phyloP scores from a whole-genome alignment of 257 asterid species.

The Nicotiana otophora region DNA sequence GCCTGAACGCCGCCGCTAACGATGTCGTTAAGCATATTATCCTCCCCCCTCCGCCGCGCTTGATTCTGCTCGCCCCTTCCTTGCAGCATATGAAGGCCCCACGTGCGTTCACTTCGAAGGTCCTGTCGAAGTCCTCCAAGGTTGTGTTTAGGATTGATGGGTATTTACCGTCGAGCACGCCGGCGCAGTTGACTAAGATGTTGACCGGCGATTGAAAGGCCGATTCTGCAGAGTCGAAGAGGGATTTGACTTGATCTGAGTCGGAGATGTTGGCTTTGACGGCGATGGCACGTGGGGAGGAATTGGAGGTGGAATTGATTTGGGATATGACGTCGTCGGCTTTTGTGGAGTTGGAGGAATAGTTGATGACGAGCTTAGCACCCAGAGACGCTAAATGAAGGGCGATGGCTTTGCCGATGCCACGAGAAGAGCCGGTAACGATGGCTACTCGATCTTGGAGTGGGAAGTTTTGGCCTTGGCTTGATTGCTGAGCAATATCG shows the following conservation, averaged over 20 bases:
- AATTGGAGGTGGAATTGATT: constrained; percentile 8
- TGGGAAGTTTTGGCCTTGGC: constrained; percentile 1
- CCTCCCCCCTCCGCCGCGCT: constrained; percentile 66
- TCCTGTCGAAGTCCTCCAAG: constrained; percentile 48
- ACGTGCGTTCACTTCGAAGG: constrained; percentile 43
- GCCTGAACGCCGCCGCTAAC: constrained; percentile 37
- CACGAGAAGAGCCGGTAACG: constrained; percentile 37
- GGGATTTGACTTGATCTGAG: constrained; percentile 46
- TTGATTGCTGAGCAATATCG: neutral
- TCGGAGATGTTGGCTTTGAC: constrained; percentile 51
- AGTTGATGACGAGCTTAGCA: constrained; percentile 52
- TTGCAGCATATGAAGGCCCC: constrained; percentile 59
- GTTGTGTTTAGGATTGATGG: constrained; percentile 43
- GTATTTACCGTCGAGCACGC: constrained; percentile 37
- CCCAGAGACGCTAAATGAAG: constrained; percentile 56
- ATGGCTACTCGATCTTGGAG: constrained; percentile 34
- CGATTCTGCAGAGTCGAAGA: constrained; percentile 58
- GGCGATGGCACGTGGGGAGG: constrained; percentile 31
- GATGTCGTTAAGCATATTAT: constrained; percentile 51
- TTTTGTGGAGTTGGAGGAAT: constrained; percentile 33
- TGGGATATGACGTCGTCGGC: constrained; percentile 31
- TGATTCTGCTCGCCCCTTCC: constrained; percentile 51
- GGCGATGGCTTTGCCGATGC: constrained; percentile 40
- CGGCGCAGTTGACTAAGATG: constrained; percentile 60
- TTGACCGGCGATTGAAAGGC: constrained; percentile 38